phyloP scores from a whole-genome alignment of 306 rosid species.

The Castanopsis chinensis region DNA sequence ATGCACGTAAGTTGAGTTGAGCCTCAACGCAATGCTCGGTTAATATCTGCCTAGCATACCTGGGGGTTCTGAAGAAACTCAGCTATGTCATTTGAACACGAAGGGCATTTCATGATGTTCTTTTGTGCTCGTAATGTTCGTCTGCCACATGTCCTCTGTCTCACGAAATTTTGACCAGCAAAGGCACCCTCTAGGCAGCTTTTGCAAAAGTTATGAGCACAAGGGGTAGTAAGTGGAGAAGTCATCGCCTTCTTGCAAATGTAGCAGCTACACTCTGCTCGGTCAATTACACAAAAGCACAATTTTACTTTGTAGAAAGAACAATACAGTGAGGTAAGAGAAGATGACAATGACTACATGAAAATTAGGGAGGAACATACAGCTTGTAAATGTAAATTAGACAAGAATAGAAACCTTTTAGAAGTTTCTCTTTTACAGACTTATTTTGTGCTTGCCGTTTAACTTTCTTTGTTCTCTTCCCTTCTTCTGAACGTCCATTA shows the following conservation, averaged over 20 bases:
- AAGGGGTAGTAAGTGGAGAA: conserved; percentile 62
- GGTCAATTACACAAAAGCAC: neutral
- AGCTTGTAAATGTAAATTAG: neutral
- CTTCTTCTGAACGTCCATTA: conserved; percentile 5
- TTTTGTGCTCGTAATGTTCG: conserved; percentile 60
- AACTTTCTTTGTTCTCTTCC: conserved; percentile 6
- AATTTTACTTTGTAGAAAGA: neutral
- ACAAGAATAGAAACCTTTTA: conserved; percentile 37
- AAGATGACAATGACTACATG: neutral
- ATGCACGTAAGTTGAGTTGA: neutral
- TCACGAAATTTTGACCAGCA: conserved; percentile 44
- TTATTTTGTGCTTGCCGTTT: neutral
- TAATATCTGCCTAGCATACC: conserved; percentile 32
- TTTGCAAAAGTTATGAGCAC: conserved; percentile 70
- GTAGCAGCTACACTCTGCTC: conserved; percentile 60
- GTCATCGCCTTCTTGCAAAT: conserved; percentile 48
- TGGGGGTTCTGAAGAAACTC: conserved; percentile 73
- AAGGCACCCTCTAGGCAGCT: conserved; percentile 58
- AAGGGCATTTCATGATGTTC: conserved; percentile 65
- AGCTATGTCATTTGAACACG: conserved; percentile 62
- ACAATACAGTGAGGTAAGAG: neutral
- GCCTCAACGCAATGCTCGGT: neutral
- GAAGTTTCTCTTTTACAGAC: conserved; percentile 32
- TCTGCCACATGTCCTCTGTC: conserved; percentile 45
- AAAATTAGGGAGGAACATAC: neutral